A percentile compares a stretch with the other conserved stretches of the same genome.
These are phyloP conservation scores for Cercospora janseana DNA, from an alignment of 2,329 filamentous ascomycete genomes.

Conservation along the genomic window DNA sequence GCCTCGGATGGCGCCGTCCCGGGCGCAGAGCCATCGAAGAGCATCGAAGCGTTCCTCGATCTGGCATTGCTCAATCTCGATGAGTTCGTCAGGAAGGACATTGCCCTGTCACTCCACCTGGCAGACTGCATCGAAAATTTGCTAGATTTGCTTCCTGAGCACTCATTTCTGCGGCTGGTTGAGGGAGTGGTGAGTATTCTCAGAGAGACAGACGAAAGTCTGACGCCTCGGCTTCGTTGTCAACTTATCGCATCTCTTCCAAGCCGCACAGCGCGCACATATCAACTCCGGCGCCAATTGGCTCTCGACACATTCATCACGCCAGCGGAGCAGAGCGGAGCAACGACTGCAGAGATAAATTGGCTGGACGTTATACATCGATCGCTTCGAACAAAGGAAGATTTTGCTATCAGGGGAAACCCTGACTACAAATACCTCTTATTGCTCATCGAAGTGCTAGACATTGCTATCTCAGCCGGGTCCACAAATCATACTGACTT, in stretches of 20 bases:
- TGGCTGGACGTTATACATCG: conserved; percentile 32
- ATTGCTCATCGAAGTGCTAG: conserved; percentile 66
- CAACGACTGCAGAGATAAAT: conserved; percentile 7
- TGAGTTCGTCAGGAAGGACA: conserved; percentile 24
- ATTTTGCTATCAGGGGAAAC: conserved; percentile 54
- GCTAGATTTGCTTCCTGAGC: conserved; percentile 25
- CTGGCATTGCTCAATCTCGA: conserved; percentile 33
- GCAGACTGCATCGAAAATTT: conserved; percentile 25
- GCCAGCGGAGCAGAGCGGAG: not conserved
- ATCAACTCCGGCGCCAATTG: conserved; percentile 64
- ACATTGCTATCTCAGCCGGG: conserved; percentile 71
- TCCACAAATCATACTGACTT: conserved; percentile 35
- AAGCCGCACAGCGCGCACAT: conserved; percentile 48
- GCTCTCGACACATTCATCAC: conserved; percentile 63
- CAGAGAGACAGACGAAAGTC: conserved; percentile 3
- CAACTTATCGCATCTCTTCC: conserved; percentile 62
- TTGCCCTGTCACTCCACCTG: conserved; percentile 17
- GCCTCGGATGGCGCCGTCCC: conserved; percentile 18
- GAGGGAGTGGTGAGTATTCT: conserved; percentile 18
- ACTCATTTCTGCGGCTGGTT: conserved; percentile 20
- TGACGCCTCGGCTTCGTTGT: conserved; percentile 47
- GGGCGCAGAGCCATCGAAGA: conserved; percentile 18
- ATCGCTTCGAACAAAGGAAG: conserved; percentile 33
- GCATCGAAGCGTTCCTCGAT: conserved; percentile 27
- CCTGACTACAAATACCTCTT: conserved; percentile 69